Conservation (phyloP, 306 rosid species). For the Acacia acuminata region DNA sequence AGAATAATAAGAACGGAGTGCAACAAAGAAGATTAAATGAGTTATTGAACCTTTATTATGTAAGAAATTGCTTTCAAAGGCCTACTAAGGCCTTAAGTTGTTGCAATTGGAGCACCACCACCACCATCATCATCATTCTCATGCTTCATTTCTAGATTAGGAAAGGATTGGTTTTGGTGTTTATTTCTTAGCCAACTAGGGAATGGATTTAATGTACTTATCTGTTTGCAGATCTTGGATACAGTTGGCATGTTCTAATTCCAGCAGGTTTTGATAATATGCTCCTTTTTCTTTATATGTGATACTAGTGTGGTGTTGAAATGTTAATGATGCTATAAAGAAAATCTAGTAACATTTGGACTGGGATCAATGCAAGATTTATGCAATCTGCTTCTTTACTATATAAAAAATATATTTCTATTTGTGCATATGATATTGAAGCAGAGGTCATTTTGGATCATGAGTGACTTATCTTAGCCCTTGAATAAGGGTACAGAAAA, state of each 20-base stretch:
- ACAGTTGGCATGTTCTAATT: constrained; percentile 3
- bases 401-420: not conserved
- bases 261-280: constrained; percentile 14
- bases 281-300: constrained; percentile 1
- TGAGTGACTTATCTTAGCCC: not conserved
- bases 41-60: not conserved
- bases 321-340: not conserved
- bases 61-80: not conserved
- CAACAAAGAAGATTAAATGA: not conserved
- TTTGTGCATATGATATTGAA: not conserved
- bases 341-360: not conserved
- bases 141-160: constrained; percentile 6
- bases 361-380: not conserved
- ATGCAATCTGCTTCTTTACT: not conserved
- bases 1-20: not conserved
- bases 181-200: not conserved
- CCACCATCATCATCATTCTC: not conserved
- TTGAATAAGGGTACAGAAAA: not conserved
- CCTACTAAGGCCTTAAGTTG: not conserved
- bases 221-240: constrained; percentile 26
- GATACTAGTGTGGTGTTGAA: not conserved
- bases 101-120: not conserved
- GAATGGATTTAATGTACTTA: constrained; percentile 14
- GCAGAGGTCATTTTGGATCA: not conserved
- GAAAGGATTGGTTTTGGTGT: not conserved